phyloP scores from a whole-genome alignment of 352 stramenopile species.

The Globisporangium okanoganense region DNA sequence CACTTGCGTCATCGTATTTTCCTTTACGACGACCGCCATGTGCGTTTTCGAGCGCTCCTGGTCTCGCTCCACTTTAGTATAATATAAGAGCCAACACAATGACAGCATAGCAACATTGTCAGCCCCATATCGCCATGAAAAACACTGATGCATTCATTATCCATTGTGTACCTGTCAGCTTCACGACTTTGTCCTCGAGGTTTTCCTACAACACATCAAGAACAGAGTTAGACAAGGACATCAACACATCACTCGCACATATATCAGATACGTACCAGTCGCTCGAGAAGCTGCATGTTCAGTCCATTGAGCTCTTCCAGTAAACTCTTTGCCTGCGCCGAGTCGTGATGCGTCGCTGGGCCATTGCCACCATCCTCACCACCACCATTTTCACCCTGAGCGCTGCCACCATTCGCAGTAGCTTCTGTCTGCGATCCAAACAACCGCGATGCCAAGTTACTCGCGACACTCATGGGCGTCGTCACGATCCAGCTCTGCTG shows the following conservation, averaged over 20 bases:
- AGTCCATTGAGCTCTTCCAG: constrained; percentile 80
- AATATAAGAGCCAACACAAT: background rate
- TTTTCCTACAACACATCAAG: constrained; percentile 39
- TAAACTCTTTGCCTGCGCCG: constrained; percentile 58
- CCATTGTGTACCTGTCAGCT: constrained; percentile 37
- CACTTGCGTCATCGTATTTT: constrained; percentile 45
- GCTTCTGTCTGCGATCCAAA: constrained; percentile 48
- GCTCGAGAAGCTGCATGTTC: constrained; percentile 81
- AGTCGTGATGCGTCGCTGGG: constrained; percentile 17
- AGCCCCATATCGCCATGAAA: background rate
- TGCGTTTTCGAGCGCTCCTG: constrained; percentile 68
- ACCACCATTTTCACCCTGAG: background rate
- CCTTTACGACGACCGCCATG: constrained; percentile 58
- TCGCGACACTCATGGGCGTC: constrained; percentile 56
- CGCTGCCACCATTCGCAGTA: background rate
- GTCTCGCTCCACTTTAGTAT: constrained; percentile 74
- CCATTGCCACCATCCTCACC: constrained; percentile 16
- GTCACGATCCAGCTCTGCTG: constrained; percentile 65
- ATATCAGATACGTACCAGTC: constrained; percentile 36
- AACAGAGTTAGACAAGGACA: background rate
- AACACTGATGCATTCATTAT: background rate
- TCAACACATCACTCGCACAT: background rate
- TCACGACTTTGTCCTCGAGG: constrained; percentile 64
- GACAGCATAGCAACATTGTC: background rate
- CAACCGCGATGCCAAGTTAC: constrained; percentile 55